A percentile compares a stretch with the other conserved stretches of the same genome.
These are phyloP conservation scores for Aureobasidium sp. DNA, from an alignment of 2,329 filamentous ascomycete species.

Conservation along the genomic window DNA sequence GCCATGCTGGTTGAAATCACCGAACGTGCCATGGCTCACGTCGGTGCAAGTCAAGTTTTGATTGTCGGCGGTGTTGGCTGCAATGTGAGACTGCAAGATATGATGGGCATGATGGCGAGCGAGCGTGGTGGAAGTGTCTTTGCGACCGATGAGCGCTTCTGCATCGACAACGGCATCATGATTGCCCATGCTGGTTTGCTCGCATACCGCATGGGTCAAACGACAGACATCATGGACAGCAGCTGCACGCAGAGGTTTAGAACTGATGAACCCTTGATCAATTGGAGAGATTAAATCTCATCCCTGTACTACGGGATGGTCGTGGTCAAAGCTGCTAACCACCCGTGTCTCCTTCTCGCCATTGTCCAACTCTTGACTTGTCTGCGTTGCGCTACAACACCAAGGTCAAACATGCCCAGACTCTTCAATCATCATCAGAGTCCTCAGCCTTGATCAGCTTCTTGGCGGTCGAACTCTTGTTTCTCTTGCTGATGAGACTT, in stretches of 20 bases:
- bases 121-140: slow-evolving; percentile 85
- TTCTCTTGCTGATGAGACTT: slow-evolving; percentile 1
- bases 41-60: slow-evolving; percentile 80
- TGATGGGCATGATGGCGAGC: slow-evolving; percentile 94
- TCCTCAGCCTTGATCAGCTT: slow-evolving; percentile 9
- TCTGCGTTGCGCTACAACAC: neutral
- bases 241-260: slow-evolving; percentile 52
- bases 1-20: slow-evolving; percentile 99
- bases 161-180: slow-evolving; percentile 99
- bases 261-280: slow-evolving; percentile 42
- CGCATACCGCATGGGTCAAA: slow-evolving; percentile 73
- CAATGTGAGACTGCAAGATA: slow-evolving; percentile 88
- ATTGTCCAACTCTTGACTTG: neutral
- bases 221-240: slow-evolving; percentile 67
- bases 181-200: slow-evolving; percentile 92
- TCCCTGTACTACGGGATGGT: neutral
- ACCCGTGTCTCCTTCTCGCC: neutral
- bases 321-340: neutral
- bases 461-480: neutral
- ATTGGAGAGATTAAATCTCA: slow-evolving; percentile 36
- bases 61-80: slow-evolving; percentile 95
- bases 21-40: slow-evolving; percentile 96
- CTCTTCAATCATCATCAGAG: slow-evolving; percentile 11
- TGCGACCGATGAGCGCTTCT: slow-evolving; percentile 94
- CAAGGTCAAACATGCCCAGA: neutral